Base-by-base conservation (phyloP, 495 filamentous ascomycete species). In the Rusavskia elegans region DNA sequence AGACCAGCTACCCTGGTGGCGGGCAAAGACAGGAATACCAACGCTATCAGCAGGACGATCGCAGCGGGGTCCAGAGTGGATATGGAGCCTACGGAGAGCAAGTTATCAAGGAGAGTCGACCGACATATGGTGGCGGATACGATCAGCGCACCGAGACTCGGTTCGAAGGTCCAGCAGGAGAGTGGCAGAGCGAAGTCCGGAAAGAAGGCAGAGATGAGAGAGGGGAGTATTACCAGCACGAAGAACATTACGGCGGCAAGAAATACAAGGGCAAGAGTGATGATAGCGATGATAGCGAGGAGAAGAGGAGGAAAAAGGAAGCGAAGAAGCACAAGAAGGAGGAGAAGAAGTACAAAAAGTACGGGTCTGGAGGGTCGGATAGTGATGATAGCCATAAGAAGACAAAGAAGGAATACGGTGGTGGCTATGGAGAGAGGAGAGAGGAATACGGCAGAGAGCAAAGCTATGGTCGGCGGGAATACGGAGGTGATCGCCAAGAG, bases 11-110 rank as follows among this genome's bases (percentile, higher is more conserved):
- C 39, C 56, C 57, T 11, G 61, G 59, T 49, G 64, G 63, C n/a
- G 66, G 63, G 21, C 59, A 60, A 13, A 56, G 64, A 35, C 61
- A 68, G 20, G 63, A 66, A 16, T 69, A 67, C 53, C 53, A 66
- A 35, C 58, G 61, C 11, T 68, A 68, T 45, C 63, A 71, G 27
- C 62, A 71, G 45, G 52, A 64, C 11, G 55, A 52, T 5, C 49
- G 39, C 30, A 53, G 53, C 21, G 49, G 45, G 13, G 29, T 32
- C n/a, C 32, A 35, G 32, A 52, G 58, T 38, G 44, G 44, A 3
- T 46, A 46, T 29, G 44, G 44, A 17, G 44, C 44, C 20, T 60
- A 57, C 46, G 56, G 58, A 19, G 40, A 60, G 25, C 49, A 51
- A 16, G 53, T 58, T 37, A 45, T 56, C 42, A 45, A 32, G 16